Evolutionary conservation across 1,284 basidiomycete species (phyloP).

Genomic region (Vanrija sp.): DNA sequence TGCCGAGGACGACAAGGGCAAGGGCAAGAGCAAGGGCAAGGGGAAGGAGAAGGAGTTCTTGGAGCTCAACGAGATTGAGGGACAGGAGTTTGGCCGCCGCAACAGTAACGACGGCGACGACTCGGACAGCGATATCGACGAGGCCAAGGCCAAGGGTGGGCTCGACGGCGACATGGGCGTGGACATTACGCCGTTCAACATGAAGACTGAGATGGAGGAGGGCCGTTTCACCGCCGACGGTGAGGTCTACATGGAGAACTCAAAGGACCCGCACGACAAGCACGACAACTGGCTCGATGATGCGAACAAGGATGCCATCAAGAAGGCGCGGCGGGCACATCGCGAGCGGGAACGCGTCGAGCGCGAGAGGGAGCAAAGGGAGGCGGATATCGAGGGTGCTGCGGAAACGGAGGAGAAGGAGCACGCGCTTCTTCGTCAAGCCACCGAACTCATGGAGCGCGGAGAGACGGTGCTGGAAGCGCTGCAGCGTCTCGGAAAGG

Average conservation of each 20-base stretch:
- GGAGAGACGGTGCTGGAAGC: conserved; percentile 89
- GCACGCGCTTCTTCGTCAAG: conserved; percentile 62
- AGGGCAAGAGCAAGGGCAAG: conserved; percentile 25
- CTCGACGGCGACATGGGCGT: conserved; percentile 72
- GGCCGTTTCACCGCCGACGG: conserved; percentile 96
- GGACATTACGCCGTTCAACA: conserved; percentile 93
- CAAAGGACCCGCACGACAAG: conserved; percentile 76
- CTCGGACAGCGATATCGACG: conserved; percentile 20
- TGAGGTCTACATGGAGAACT: conserved; percentile 70
- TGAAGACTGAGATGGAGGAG: conserved; percentile 97
- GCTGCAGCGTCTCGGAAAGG: conserved; percentile 74
- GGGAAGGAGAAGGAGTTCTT: conserved; percentile 65
- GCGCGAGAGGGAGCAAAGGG: conserved; percentile 62
- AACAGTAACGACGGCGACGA: conserved; percentile 68
- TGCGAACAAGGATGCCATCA: conserved; percentile 79
- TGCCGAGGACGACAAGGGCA: conserved; percentile 8
- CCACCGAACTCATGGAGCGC: conserved; percentile 71
- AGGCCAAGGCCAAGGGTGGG: conserved; percentile 14
- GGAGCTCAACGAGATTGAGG: conserved; percentile 88
- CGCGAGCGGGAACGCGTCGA: conserved; percentile 62
- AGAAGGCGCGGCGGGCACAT: conserved; percentile 70
- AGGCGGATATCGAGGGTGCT: conserved; percentile 54
- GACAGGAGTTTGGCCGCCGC: conserved; percentile 71
- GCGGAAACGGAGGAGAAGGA: conserved; percentile 54
- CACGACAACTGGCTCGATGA: conserved; percentile 96